Evolutionary conservation across 2,329 filamentous ascomycete species (phyloP), one percentile per base, ranked within the genome.

Genomic region (Diaporthe humulicola): DNA sequence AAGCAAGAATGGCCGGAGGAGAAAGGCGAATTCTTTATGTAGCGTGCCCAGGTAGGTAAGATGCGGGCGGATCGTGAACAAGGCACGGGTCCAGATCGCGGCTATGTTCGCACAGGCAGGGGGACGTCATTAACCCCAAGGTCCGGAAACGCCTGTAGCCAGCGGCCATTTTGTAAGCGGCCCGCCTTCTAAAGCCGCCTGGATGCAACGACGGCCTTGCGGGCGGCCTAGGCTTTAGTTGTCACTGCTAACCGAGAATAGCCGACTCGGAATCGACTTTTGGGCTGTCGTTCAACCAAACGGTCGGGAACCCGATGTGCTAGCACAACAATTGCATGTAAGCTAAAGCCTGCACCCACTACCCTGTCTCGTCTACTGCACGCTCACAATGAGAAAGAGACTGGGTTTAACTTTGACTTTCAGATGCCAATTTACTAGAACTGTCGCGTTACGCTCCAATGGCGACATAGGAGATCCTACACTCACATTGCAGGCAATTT

Each of bases 111-210:
- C 60, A 40, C 56, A 38, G 38, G 42, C 40, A 58, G 38, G 57
- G 57, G 74, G 61, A 76, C 73, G 73, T 73, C 73, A 74, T 74
- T 54, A n/a, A 52, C 73, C 36, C 57, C n/a, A 57, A 56, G 12
- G 57, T 45, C 52, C 70, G 67, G 60, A 60, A 67, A 40, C 30
- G 28, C 66, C 40, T 60, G 67, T 71, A 22, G 28, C 45, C 67
- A 76, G 72, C 73, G 60, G 45, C 36, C 48, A n/a, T 74, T 70
- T 74, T 56, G 38, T 76, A 70, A 76, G 74, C 74, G 73, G 54
- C 30, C 60, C 60, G 56, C 38, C 45, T 28, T 64, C 45, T 72
- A 42, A 61, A 64, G 36, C 74, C 74, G 74, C 42, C 36, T 25
- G 14, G 14, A 33, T 28, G 33, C 45, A 19, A 48, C 45, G n/a